phyloP scores from a whole-genome alignment of 2,329 filamentous ascomycete species.

The Lachnellula cervina region DNA sequence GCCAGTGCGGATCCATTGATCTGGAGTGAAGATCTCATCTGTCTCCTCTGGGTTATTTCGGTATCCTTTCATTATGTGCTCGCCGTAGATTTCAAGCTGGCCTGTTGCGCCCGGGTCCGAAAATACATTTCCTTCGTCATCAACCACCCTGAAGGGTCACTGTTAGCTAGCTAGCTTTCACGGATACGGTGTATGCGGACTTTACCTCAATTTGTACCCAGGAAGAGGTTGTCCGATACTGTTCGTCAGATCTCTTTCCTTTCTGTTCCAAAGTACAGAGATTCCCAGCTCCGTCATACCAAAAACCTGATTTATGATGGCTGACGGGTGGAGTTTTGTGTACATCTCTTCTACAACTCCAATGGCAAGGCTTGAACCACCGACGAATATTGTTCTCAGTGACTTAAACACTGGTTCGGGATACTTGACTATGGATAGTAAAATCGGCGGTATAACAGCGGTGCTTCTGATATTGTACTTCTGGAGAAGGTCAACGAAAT shows the following conservation, averaged over 20 bases:
- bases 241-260: slow-evolving; percentile 33
- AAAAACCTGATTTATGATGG: slow-evolving; percentile 42
- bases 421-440: slow-evolving; percentile 32
- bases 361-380: slow-evolving; percentile 42
- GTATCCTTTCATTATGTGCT: slow-evolving; percentile 35
- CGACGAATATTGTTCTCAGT: slow-evolving; percentile 40
- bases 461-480: slow-evolving; percentile 63
- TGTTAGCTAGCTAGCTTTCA: neutral
- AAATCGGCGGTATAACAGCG: slow-evolving; percentile 65
- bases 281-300: slow-evolving; percentile 49
- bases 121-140: slow-evolving; percentile 1
- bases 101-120: slow-evolving; percentile 20
- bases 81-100: slow-evolving; percentile 19
- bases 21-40: slow-evolving; percentile 23
- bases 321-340: slow-evolving; percentile 35
- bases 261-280: slow-evolving; percentile 1
- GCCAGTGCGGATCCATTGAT: slow-evolving; percentile 36
- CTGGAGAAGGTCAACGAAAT: slow-evolving; percentile 63
- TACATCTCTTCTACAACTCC: slow-evolving; percentile 35
- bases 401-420: slow-evolving; percentile 34
- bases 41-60: slow-evolving; percentile 32
- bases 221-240: slow-evolving; percentile 41
- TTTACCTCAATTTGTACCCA: slow-evolving; percentile 26
- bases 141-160: slow-evolving; percentile 8
- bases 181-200: neutral